Conservation (phyloP, 2,329 filamentous ascomycete species). For the Stemphylium vesicarium region DNA sequence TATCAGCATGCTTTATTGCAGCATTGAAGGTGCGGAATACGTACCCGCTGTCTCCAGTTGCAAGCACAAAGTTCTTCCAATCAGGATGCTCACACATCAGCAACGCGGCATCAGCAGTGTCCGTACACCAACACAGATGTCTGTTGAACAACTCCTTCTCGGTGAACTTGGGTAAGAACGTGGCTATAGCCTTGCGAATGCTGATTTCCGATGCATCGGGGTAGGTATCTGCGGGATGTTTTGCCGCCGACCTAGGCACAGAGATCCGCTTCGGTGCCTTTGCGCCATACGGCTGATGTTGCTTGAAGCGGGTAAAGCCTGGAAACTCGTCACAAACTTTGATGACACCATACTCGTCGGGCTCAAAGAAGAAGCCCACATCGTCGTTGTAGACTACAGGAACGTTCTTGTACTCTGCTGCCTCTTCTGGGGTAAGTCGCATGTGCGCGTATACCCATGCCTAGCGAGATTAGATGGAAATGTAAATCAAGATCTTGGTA, state of each 20-base stretch:
- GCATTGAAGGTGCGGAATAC: conserved; percentile 16
- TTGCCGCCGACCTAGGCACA: conserved; percentile 55
- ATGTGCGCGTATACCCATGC: conserved; percentile 64
- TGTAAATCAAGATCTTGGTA: not conserved
- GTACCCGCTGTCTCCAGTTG: conserved; percentile 57
- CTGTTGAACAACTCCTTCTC: conserved; percentile 52
- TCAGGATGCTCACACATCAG: conserved; percentile 62
- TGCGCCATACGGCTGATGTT: conserved; percentile 53
- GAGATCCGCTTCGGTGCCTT: conserved; percentile 60
- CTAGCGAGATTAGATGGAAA: conserved; percentile 2
- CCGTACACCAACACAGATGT: conserved; percentile 65
- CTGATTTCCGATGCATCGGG: conserved; percentile 55
- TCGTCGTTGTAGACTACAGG: conserved; percentile 63
- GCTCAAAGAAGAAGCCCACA: conserved; percentile 60
- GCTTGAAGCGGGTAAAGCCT: conserved; percentile 50
- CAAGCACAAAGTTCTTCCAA: conserved; percentile 57
- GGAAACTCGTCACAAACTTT: conserved; percentile 66
- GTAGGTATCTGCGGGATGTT: conserved; percentile 52
- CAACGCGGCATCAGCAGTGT: conserved; percentile 67
- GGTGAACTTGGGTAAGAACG: conserved; percentile 53
- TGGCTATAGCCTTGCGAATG: conserved; percentile 43
- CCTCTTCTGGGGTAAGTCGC: conserved; percentile 56
- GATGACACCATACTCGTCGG: conserved; percentile 53
- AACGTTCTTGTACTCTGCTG: conserved; percentile 55
- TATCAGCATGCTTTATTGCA: conserved; percentile 1